These are phyloP conservation scores for Nicotiana undulata DNA, from an alignment of 257 asterid species.

Conservation along the genomic window DNA sequence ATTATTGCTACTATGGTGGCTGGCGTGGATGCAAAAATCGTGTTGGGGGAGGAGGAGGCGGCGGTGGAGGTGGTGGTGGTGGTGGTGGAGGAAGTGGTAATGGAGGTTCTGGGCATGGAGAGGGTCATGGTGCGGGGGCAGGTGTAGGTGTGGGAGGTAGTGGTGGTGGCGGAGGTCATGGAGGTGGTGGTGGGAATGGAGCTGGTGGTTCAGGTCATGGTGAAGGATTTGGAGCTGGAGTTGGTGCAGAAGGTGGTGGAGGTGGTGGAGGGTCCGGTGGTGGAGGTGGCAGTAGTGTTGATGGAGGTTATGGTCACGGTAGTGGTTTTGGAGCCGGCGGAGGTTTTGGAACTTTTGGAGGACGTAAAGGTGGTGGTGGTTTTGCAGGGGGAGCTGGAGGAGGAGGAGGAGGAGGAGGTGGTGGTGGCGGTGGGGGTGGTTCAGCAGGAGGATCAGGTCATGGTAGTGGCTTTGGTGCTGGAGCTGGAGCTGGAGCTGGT, in stretches of 20 bases:
- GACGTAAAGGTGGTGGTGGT: conserved; percentile 7
- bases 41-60: conserved; percentile 3
- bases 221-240: conserved; percentile 2
- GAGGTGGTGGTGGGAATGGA: conserved; percentile 7
- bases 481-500: neutral
- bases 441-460: conserved; percentile 11
- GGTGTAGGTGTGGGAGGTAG: conserved; percentile 9
- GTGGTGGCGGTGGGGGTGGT: neutral
- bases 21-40: conserved; percentile 18
- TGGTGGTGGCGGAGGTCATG: conserved; percentile 9
- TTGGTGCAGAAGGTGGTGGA: conserved; percentile 11
- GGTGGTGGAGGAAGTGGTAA: conserved; percentile 6
- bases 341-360: conserved; percentile 8
- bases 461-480: conserved; percentile 13
- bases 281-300: neutral
- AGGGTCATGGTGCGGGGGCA: conserved; percentile 11
- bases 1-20: conserved; percentile 11
- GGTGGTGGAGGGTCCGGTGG: conserved; percentile 21
- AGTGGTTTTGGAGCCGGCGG: conserved; percentile 14
- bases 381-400: conserved; percentile 4
- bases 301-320: conserved; percentile 6
- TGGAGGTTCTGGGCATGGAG: conserved; percentile 14
- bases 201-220: conserved; percentile 9
- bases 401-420: neutral
- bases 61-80: neutral